Conservation (phyloP, 176 grass and related monocot species). For the Oryza rufipogon region DNA sequence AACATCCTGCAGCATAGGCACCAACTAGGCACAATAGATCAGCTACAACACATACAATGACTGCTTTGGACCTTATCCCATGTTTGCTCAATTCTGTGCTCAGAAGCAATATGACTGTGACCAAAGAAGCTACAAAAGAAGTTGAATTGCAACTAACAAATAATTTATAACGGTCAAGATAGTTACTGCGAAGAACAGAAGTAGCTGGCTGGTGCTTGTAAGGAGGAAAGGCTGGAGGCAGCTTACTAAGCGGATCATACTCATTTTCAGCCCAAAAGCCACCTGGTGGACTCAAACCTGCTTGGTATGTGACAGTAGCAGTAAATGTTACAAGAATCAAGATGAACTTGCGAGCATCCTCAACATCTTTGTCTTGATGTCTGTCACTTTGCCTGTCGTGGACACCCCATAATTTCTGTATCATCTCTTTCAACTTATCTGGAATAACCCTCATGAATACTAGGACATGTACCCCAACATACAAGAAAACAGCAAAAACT, state of each 20-base stretch:
- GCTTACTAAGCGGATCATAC: neutral
- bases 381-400: neutral
- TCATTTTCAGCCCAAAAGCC: constrained; percentile 53
- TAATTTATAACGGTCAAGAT: constrained; percentile 17
- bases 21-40: constrained; percentile 32
- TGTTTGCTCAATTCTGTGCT: constrained; percentile 42
- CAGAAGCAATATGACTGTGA: constrained; percentile 54
- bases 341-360: constrained; percentile 52
- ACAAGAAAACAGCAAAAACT: constrained; percentile 35
- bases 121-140: constrained; percentile 58
- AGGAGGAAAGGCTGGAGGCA: constrained; percentile 1
- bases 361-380: neutral
- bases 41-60: constrained; percentile 31
- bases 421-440: neutral
- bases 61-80: constrained; percentile 45
- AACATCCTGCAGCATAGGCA: constrained; percentile 51
- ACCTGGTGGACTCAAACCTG: constrained; percentile 50
- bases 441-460: constrained; percentile 33
- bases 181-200: constrained; percentile 30
- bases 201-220: constrained; percentile 39
- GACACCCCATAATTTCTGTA: neutral
- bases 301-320: constrained; percentile 52
- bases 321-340: constrained; percentile 49
- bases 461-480: constrained; percentile 46
- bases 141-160: constrained; percentile 49